Percentiles rank a stretch among this genome's conserved stretches.
These are phyloP conservation scores for Kwoniella newhampshirensis DNA, from an alignment of 768 basidiomycete species.

Conservation along the genomic window DNA sequence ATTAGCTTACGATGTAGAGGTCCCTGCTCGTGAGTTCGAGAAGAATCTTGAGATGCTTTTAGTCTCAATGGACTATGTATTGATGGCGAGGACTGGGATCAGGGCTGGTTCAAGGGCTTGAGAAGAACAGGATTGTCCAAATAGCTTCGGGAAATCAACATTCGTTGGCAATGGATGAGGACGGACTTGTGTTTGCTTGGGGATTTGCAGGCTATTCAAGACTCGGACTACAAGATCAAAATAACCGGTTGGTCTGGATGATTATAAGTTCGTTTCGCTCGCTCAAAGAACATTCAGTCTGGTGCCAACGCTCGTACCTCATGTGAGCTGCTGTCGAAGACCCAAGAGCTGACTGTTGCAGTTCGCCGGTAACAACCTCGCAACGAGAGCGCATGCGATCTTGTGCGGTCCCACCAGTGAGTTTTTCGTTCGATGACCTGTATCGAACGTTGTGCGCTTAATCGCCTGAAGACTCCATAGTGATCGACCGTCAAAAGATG, in stretches of 20 bases:
- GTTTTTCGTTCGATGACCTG: slow-evolving; percentile 3
- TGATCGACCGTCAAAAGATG: slow-evolving; percentile 79
- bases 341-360: slow-evolving; percentile 44
- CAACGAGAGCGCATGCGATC: slow-evolving; percentile 65
- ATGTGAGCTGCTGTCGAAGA: slow-evolving; percentile 56
- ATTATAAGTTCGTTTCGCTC: background rate
- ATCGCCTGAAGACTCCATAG: slow-evolving; percentile 35
- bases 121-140: slow-evolving; percentile 72
- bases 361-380: slow-evolving; percentile 72
- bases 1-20: slow-evolving; percentile 73
- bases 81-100: too few relatives aligned
- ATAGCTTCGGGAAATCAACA: slow-evolving; percentile 88
- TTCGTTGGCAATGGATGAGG: slow-evolving; percentile 72
- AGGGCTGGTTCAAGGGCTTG: slow-evolving; percentile 71
- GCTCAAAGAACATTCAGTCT: slow-evolving; percentile 51
- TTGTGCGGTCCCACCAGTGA: slow-evolving; percentile 74
- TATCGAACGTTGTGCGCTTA: too few relatives aligned
- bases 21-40: slow-evolving; percentile 31
- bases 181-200: slow-evolving; percentile 53
- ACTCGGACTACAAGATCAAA: slow-evolving; percentile 65
- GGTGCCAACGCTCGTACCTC: slow-evolving; percentile 77
- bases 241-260: slow-evolving; percentile 58
- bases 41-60: too few relatives aligned
- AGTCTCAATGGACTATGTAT: too few relatives aligned
- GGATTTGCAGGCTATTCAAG: slow-evolving; percentile 67